Percentiles rank a stretch among this genome's conserved stretches.
phyloP scores from a whole-genome alignment of 164 flowering plant genomes.

The Vitis cinerea region DNA sequence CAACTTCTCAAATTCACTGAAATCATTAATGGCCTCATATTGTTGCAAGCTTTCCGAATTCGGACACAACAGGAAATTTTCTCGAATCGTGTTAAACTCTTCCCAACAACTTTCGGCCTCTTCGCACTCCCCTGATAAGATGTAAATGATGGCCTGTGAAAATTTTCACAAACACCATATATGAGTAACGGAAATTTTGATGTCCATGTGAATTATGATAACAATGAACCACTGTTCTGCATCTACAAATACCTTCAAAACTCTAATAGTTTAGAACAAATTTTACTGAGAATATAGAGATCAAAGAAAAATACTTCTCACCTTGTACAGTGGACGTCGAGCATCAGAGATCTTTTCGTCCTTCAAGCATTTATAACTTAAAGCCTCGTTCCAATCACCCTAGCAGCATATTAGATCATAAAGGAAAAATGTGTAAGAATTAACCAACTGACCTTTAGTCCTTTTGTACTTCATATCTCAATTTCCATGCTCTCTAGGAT shows the following conservation, averaged over 20 bases:
- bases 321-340: constrained; percentile 37
- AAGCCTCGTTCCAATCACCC: constrained; percentile 32
- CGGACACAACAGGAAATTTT: neutral
- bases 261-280: too few relatives aligned
- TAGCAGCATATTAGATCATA: neutral
- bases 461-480: too few relatives aligned
- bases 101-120: constrained; percentile 8
- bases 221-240: too few relatives aligned
- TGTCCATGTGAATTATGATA: too few relatives aligned
- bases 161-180: too few relatives aligned
- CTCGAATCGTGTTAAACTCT: constrained; percentile 7
- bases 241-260: too few relatives aligned
- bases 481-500: too few relatives aligned
- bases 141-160: constrained; percentile 23
- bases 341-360: constrained; percentile 30
- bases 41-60: neutral
- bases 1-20: constrained; percentile 9
- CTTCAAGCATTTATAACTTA: constrained; percentile 19
- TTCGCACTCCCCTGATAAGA: neutral
- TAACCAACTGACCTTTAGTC: too few relatives aligned
- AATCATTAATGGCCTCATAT: neutral
- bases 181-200: too few relatives aligned
- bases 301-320: neutral
- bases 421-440: too few relatives aligned
- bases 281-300: too few relatives aligned